Evolutionary conservation across 129 eudicot genomes (phyloP).

Genomic region (Centella asiatica): DNA sequence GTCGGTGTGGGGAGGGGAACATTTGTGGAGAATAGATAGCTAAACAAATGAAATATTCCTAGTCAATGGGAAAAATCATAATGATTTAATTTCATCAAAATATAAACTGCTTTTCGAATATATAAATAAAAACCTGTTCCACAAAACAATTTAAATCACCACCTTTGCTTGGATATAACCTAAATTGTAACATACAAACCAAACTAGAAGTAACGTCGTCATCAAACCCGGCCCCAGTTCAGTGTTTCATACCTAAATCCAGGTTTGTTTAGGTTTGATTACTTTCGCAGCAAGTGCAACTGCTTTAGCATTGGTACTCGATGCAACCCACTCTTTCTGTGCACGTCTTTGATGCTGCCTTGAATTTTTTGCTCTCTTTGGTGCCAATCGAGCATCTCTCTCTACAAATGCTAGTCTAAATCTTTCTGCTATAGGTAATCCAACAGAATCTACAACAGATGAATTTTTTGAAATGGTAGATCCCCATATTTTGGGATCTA

Average conservation of each 20-base stretch:
- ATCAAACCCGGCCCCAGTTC: no score
- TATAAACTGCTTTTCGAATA: no score
- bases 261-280: slow-evolving; percentile 40
- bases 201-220: no score
- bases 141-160: no score
- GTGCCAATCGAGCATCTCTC: slow-evolving; percentile 85
- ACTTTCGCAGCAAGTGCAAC: slow-evolving; percentile 63
- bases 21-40: no score
- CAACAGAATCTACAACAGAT: slow-evolving; percentile 28
- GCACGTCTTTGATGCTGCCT: slow-evolving; percentile 86
- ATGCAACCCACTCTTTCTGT: slow-evolving; percentile 56
- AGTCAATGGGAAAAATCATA: no score
- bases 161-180: no score
- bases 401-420: slow-evolving; percentile 88
- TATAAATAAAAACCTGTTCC: no score
- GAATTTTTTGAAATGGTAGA: slow-evolving; percentile 15
- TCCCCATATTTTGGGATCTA: slow-evolving; percentile 72
- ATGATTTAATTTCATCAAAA: no score
- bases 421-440: slow-evolving; percentile 74
- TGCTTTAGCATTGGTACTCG: slow-evolving; percentile 61
- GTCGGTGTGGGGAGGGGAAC: no score
- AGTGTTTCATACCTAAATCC: slow-evolving; percentile 12
- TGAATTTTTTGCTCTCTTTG: slow-evolving; percentile 92
- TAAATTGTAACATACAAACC: no score
- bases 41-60: no score